Percentiles rank a stretch among this genome's conserved stretches.
These are phyloP conservation scores for Catenaria anguillulae DNA, from an alignment of 371 early-diverging fungal species.

Conservation along the genomic window DNA sequence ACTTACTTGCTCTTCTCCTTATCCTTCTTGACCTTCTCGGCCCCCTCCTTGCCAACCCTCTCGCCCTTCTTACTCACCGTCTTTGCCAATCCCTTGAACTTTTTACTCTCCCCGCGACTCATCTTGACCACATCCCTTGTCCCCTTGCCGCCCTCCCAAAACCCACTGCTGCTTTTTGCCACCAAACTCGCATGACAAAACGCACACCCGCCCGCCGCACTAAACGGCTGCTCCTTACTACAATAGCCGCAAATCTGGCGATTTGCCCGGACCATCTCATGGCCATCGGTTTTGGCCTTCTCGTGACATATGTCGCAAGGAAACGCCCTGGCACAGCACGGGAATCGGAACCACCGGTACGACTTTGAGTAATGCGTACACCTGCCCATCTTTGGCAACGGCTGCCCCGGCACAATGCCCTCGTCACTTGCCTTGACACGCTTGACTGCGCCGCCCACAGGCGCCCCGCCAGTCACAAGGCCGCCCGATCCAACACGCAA, in stretches of 20 bases:
- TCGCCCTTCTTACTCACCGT: slow-evolving; percentile 38
- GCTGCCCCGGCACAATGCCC: slow-evolving; percentile 47
- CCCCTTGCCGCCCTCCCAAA: slow-evolving; percentile 97
- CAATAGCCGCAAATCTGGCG: slow-evolving; percentile 89
- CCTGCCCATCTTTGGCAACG: slow-evolving; percentile 66
- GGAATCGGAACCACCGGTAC: slow-evolving; percentile 91
- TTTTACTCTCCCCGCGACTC: slow-evolving; percentile 61
- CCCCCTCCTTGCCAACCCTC: slow-evolving; percentile 28
- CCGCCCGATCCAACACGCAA: slow-evolving; percentile 18
- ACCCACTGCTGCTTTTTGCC: slow-evolving; percentile 31
- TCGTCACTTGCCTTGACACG: slow-evolving; percentile 19
- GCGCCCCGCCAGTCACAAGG: slow-evolving; percentile 15
- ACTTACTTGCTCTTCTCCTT: too few species aligned
- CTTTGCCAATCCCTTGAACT: slow-evolving; percentile 33
- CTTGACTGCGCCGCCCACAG: slow-evolving; percentile 19
- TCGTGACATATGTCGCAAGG: slow-evolving; percentile 94
- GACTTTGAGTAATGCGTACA: slow-evolving; percentile 89
- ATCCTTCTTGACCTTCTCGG: too few species aligned
- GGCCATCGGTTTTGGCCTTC: slow-evolving; percentile 41
- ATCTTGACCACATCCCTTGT: slow-evolving; percentile 60
- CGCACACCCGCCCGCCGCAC: slow-evolving; percentile 33
- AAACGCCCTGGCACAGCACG: slow-evolving; percentile 76
- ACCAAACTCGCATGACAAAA: slow-evolving; percentile 49
- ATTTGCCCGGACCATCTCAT: slow-evolving; percentile 50
- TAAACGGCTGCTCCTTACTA: slow-evolving; percentile 64